phyloP scores from a whole-genome alignment of 306 rosid species.

The Sophora flavescens region DNA sequence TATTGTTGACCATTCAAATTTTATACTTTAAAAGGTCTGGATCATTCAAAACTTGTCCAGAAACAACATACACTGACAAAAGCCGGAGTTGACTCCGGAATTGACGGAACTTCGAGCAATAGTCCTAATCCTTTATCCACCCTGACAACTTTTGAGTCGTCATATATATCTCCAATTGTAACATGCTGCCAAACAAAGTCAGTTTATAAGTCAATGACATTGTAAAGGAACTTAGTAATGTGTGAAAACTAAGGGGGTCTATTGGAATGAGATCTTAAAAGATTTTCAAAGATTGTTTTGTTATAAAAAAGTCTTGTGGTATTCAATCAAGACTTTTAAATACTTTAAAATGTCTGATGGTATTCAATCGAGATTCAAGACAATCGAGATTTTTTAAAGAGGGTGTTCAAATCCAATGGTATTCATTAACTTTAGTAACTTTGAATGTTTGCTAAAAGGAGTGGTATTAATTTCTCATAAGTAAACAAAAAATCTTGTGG shows the following conservation, averaged over 20 bases:
- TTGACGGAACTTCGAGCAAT: constrained; percentile 81
- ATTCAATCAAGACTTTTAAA: no score
- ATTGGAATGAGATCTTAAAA: no score
- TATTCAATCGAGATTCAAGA: no score
- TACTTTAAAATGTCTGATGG: no score
- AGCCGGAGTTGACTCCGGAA: constrained; percentile 78
- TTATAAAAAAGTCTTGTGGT: no score
- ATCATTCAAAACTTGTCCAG: constrained; percentile 29
- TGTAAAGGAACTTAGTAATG: constrained; percentile 15
- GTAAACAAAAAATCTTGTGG: no score
- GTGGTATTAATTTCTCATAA: no score
- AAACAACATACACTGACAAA: constrained; percentile 76
- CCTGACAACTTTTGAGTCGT: constrained; percentile 81
- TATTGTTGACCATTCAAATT: constrained; percentile 27
- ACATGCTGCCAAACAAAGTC: constrained; percentile 63
- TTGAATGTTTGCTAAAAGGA: no score
- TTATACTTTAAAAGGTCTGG: constrained; percentile 22
- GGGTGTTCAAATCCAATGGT: no score
- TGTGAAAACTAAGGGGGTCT: neutral
- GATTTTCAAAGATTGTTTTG: no score
- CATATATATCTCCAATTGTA: constrained; percentile 85
- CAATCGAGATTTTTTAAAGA: no score
- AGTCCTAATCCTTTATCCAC: constrained; percentile 84
- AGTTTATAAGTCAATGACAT: constrained; percentile 39
- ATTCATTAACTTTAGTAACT: no score